Percentiles rank a stretch among this genome's conserved stretches.
These are phyloP conservation scores for Pythium dissotocum DNA, from an alignment of 352 stramenopile genomes.

Conservation along the genomic window DNA sequence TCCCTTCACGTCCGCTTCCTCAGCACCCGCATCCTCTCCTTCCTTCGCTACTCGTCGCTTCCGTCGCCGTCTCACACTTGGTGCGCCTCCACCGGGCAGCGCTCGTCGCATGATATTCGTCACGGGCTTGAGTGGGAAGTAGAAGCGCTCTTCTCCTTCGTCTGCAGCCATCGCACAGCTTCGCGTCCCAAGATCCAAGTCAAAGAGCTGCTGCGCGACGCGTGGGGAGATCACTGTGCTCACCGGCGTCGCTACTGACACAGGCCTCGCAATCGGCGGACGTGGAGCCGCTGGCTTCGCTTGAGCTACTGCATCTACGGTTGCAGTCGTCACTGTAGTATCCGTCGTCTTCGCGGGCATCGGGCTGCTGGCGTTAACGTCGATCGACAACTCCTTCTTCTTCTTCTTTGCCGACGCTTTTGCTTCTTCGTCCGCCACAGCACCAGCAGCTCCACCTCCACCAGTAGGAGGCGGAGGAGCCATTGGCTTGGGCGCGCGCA, in stretches of 20 bases:
- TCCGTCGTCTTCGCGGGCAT: not conserved
- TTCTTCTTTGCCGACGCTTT: constrained; percentile 5
- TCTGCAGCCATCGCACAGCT: constrained; percentile 36
- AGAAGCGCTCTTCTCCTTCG: constrained; percentile 74
- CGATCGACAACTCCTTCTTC: constrained; percentile 28
- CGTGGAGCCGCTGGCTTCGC: not conserved
- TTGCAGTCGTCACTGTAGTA: not conserved
- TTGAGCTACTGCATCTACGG: not conserved
- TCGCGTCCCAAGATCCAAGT: constrained; percentile 59
- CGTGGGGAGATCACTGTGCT: constrained; percentile 47
- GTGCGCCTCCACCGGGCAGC: constrained; percentile 29
- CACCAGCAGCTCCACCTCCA: not conserved
- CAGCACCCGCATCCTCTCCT: not conserved
- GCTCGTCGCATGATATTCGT: constrained; percentile 72
- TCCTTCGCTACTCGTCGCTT: constrained; percentile 12
- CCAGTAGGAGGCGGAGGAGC: not conserved
- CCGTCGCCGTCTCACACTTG: constrained; percentile 6
- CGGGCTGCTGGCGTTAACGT: constrained; percentile 11
- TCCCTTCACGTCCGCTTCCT: constrained; percentile 13
- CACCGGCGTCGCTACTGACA: not conserved
- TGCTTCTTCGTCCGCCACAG: not conserved
- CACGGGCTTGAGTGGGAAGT: constrained; percentile 69
- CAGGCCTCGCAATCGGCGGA: not conserved
- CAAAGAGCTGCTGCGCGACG: constrained; percentile 66
- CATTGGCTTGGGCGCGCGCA: constrained; percentile 10